phyloP scores from a whole-genome alignment of 495 filamentous ascomycete species.

The Aspergillus kassunensis region DNA sequence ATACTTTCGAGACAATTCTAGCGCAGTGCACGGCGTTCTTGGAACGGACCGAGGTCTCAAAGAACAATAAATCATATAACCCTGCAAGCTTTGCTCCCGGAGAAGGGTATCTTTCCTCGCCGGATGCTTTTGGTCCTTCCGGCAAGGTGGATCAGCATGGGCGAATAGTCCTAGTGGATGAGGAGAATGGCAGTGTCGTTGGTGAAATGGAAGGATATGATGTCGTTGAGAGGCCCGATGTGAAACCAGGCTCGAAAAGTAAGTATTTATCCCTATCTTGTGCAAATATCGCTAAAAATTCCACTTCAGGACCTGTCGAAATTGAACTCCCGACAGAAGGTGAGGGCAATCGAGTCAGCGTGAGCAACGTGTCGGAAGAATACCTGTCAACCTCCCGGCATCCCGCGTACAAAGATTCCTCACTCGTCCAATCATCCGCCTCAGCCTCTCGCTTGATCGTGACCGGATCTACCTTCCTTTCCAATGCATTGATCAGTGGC shows the following conservation, averaged over 20 bases:
- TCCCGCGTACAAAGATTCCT: slow-evolving; percentile 82
- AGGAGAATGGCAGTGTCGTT: slow-evolving; percentile 92
- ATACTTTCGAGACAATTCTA: slow-evolving; percentile 94
- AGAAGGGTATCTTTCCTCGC: slow-evolving; percentile 61
- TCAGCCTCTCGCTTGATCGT: slow-evolving; percentile 91
- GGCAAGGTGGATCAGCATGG: slow-evolving; percentile 14
- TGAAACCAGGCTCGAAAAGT: slow-evolving; percentile 88
- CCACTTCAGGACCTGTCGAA: slow-evolving; percentile 75
- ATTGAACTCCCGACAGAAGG: slow-evolving; percentile 77
- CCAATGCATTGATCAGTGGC: slow-evolving; percentile 67
- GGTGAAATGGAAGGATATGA: slow-evolving; percentile 86
- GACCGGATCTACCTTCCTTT: slow-evolving; percentile 72
- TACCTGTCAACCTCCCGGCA: slow-evolving; percentile 78
- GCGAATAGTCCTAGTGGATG: slow-evolving; percentile 84
- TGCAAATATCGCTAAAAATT: slow-evolving; percentile 11
- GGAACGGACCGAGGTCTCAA: slow-evolving; percentile 65
- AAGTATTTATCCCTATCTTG: slow-evolving; percentile 18
- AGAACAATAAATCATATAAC: slow-evolving; percentile 60
- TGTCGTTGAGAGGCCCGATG: slow-evolving; percentile 65
- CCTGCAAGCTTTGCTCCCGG: slow-evolving; percentile 74
- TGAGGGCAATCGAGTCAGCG: slow-evolving; percentile 60
- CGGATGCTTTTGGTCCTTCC: slow-evolving; percentile 1
- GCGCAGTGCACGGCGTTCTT: slow-evolving; percentile 94
- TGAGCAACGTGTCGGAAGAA: slow-evolving; percentile 74
- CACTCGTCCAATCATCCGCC: slow-evolving; percentile 83